Evolutionary conservation across 2,329 filamentous ascomycete species (phyloP).

Genomic region (Colletotrichum eremochloae): DNA sequence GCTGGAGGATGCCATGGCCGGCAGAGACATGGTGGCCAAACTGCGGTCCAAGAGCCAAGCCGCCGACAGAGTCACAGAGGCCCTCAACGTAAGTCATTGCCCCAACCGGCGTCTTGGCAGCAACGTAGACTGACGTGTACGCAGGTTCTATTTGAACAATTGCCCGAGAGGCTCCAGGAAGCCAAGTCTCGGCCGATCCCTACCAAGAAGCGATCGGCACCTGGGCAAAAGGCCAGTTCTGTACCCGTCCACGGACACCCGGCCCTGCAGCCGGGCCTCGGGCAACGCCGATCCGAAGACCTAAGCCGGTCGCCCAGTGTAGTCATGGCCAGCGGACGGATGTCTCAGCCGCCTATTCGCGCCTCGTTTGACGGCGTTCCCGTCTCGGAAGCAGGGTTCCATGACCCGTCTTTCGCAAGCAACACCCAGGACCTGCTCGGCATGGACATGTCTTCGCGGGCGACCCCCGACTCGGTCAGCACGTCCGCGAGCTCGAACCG

Average conservation of each 20-base stretch:
- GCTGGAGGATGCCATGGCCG: conserved; percentile 85
- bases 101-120: neutral
- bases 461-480: conserved; percentile 60
- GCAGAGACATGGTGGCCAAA: conserved; percentile 83
- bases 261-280: conserved; percentile 50
- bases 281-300: conserved; percentile 52
- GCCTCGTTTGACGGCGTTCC: conserved; percentile 53
- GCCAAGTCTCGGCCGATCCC: conserved; percentile 54
- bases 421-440: conserved; percentile 61
- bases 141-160: conserved; percentile 84
- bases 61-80: conserved; percentile 85
- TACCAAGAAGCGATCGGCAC: conserved; percentile 70
- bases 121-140: conserved; percentile 15
- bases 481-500: conserved; percentile 55
- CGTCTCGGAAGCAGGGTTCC: conserved; percentile 50
- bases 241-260: conserved; percentile 48
- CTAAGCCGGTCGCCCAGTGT: conserved; percentile 50
- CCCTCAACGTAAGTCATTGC: conserved; percentile 74
- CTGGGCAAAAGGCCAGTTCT: conserved; percentile 55
- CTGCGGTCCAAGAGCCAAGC: conserved; percentile 88
- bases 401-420: conserved; percentile 53
- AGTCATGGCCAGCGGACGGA: conserved; percentile 43
- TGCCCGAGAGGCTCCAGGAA: conserved; percentile 79
- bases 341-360: conserved; percentile 42
- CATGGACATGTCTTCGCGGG: conserved; percentile 59